phyloP scores from a whole-genome alignment of 345 rosid genomes.

The Dovyalis caffra region DNA sequence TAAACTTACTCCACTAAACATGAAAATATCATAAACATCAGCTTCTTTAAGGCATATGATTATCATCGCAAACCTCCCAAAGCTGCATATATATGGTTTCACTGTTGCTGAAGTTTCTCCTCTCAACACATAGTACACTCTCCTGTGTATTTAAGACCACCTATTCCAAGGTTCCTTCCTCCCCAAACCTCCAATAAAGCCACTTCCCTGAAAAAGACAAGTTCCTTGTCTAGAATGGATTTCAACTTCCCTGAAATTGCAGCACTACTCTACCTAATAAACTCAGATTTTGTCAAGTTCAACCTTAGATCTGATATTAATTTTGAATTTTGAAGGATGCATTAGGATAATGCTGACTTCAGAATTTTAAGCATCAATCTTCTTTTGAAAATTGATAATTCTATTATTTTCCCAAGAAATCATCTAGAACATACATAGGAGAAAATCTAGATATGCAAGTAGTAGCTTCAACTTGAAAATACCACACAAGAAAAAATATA shows the following conservation, averaged over 20 bases:
- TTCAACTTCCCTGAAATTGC: neutral
- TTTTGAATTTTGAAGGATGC: neutral
- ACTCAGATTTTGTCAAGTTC: neutral
- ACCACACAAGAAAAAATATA: neutral
- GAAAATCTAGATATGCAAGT: neutral
- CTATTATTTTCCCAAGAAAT: neutral
- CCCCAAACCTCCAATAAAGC: neutral
- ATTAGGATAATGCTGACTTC: neutral
- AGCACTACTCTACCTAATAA: neutral
- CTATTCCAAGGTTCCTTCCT: neutral
- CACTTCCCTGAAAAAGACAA: neutral
- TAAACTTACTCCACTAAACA: neutral
- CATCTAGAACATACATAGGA: neutral
- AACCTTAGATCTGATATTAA: neutral
- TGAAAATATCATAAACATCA: neutral
- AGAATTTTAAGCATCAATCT: neutral
- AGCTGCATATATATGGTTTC: neutral
- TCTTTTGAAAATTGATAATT: neutral
- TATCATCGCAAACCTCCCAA: neutral
- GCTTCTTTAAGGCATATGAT: neutral
- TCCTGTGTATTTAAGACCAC: neutral
- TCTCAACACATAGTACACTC: too few species aligned
- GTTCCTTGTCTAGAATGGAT: neutral
- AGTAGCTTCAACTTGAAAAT: neutral
- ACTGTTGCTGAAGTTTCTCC: too few species aligned